Evolutionary conservation across 176 grass and related monocot genomes (phyloP).

Genomic region (Hordeum vulgare): DNA sequence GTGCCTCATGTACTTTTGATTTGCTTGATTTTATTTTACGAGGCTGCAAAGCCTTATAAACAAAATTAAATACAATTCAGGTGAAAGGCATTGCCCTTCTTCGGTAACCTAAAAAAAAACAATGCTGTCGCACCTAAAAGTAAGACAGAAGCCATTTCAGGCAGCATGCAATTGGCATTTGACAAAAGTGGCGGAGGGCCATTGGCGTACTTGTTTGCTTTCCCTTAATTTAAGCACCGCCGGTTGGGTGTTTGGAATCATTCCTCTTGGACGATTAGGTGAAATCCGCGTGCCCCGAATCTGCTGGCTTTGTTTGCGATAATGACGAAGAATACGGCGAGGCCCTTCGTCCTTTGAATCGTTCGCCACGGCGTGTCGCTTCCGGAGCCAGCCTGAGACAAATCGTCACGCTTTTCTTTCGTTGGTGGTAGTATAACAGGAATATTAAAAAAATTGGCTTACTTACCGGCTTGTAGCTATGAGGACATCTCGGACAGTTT

Average conservation of each 20-base stretch:
- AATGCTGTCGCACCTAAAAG: background rate
- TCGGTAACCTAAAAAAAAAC: too few relatives aligned
- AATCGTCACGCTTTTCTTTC: background rate
- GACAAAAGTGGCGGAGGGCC: background rate
- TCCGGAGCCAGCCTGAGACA: background rate
- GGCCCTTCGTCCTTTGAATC: background rate
- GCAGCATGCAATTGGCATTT: background rate
- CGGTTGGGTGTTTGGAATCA: conserved; percentile 23
- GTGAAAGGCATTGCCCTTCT: too few relatives aligned
- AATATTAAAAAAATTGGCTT: background rate
- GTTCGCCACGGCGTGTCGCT: conserved; percentile 14
- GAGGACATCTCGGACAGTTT: too few relatives aligned
- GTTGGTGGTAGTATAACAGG: background rate
- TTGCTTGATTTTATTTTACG: too few relatives aligned
- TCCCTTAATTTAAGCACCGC: background rate
- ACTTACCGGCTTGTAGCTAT: background rate
- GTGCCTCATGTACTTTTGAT: too few relatives aligned
- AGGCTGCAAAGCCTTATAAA: too few relatives aligned
- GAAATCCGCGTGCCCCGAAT: background rate
- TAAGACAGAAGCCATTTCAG: background rate
- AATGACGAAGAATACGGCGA: background rate
- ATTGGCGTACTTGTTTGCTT: background rate
- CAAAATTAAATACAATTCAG: too few relatives aligned
- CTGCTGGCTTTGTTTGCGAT: background rate
- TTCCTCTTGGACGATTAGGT: conserved; percentile 3